Evolutionary conservation across 2,329 filamentous ascomycete species (phyloP).

Genomic region (Colletotrichum magnum): DNA sequence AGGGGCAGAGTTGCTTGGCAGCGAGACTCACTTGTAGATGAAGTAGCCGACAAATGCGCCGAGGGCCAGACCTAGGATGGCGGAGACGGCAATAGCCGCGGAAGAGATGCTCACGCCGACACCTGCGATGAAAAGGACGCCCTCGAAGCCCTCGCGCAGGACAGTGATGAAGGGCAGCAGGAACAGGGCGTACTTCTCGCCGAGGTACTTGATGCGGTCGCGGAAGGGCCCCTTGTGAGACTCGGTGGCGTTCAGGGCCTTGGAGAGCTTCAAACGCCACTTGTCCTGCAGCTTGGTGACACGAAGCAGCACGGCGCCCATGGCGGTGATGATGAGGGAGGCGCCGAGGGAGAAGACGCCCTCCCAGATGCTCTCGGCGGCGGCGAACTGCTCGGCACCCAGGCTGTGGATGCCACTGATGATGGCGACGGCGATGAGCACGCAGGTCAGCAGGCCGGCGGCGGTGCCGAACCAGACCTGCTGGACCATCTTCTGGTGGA

Average conservation of each 20-base stretch:
- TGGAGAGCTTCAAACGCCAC: constrained; percentile 75
- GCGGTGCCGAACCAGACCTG: constrained; percentile 71
- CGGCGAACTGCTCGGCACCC: constrained; percentile 68
- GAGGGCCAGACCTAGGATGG: constrained; percentile 75
- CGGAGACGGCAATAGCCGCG: constrained; percentile 77
- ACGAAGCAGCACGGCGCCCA: constrained; percentile 76
- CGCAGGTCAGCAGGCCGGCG: constrained; percentile 38
- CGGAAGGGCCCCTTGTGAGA: constrained; percentile 22
- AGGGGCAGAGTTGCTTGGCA: accelerated
- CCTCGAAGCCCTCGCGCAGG: constrained; percentile 82
- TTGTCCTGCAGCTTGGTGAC: constrained; percentile 77
- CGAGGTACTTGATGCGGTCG: constrained; percentile 39
- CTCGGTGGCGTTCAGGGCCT: constrained; percentile 57
- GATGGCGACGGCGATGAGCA: constrained; percentile 41
- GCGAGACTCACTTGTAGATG: constrained; percentile 75
- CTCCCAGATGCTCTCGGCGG: constrained; percentile 76
- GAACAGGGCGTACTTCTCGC: constrained; percentile 83
- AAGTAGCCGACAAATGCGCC: constrained; percentile 75
- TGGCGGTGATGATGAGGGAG: constrained; percentile 73
- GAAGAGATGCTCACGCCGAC: constrained; percentile 79
- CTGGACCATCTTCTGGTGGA: constrained; percentile 69
- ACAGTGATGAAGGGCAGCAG: constrained; percentile 84
- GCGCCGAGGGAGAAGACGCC: constrained; percentile 73
- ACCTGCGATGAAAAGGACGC: constrained; percentile 84
- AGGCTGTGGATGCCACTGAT: constrained; percentile 62